These are phyloP conservation scores for Fimicolochytrium jonesii DNA, from an alignment of 192 early-diverging fungal species.

Conservation along the genomic window DNA sequence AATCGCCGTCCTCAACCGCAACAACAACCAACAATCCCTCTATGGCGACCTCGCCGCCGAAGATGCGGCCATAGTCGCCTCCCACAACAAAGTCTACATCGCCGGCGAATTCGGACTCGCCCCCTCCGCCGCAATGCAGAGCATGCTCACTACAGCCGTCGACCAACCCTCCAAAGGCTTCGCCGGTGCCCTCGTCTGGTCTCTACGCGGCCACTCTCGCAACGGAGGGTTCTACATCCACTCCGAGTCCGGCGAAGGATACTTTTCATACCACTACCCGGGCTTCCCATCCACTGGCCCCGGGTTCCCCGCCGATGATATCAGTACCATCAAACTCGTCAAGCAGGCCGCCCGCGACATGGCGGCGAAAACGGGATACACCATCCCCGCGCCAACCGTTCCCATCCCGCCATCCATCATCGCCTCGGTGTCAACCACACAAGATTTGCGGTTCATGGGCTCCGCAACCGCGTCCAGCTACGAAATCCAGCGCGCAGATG, in stretches of 20 bases:
- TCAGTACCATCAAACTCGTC: not conserved
- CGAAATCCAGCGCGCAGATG: conserved; percentile 1
- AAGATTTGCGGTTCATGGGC: conserved; percentile 10
- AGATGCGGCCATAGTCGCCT: conserved; percentile 9
- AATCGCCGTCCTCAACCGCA: conserved; percentile 6
- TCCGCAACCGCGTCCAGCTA: conserved; percentile 3
- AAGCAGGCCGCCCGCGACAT: not conserved
- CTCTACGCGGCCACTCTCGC: conserved; percentile 25
- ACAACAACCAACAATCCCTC: conserved; percentile 7
- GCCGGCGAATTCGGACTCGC: conserved; percentile 23
- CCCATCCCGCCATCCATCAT: conserved; percentile 16
- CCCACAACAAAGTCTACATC: conserved; percentile 21
- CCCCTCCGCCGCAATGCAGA: too few relatives aligned
- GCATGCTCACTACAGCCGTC: not conserved
- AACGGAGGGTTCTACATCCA: conserved; percentile 41
- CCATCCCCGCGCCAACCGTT: not conserved
- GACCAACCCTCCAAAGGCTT: not conserved
- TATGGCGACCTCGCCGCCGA: conserved; percentile 3
- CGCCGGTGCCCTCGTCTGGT: conserved; percentile 29
- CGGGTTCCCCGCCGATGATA: conserved; percentile 17
- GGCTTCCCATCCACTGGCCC: conserved; percentile 17
- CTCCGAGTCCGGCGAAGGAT: conserved; percentile 26
- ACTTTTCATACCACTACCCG: conserved; percentile 34
- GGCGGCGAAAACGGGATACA: conserved; percentile 2
- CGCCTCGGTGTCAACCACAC: not conserved